Conservation (phyloP, 768 basidiomycete genomes). For the Royoungia palumana region DNA sequence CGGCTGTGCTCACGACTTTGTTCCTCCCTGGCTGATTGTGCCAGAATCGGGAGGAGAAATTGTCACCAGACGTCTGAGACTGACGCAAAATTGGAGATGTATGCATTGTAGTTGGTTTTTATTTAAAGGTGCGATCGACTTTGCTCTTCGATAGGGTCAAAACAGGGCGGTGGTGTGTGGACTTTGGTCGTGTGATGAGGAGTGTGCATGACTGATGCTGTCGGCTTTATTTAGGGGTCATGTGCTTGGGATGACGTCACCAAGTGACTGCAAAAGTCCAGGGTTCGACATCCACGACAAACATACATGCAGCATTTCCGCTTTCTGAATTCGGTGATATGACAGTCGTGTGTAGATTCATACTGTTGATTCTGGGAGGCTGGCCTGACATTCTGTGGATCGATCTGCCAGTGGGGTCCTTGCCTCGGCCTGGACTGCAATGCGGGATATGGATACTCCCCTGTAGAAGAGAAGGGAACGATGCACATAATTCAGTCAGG, state of each 20-base stretch:
- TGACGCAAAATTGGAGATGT: slow-evolving; percentile 22
- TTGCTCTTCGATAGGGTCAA: not conserved
- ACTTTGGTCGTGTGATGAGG: not conserved
- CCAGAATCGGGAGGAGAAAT: slow-evolving; percentile 32
- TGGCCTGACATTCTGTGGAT: slow-evolving; percentile 11
- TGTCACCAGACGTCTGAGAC: slow-evolving; percentile 17
- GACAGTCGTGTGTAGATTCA: not conserved
- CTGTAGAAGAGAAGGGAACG: slow-evolving; percentile 1
- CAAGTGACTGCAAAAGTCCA: not conserved
- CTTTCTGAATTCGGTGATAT: no score
- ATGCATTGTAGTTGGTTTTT: slow-evolving; percentile 19
- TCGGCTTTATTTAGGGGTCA: slow-evolving; percentile 21
- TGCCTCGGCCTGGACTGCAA: slow-evolving; percentile 22
- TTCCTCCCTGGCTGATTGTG: slow-evolving; percentile 32
- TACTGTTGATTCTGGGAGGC: not conserved
- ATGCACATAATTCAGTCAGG: no score
- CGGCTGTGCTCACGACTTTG: slow-evolving; percentile 26
- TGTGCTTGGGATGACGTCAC: slow-evolving; percentile 28
- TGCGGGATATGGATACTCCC: slow-evolving; percentile 28
- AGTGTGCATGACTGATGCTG: slow-evolving; percentile 12
- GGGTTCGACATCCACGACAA: no score
- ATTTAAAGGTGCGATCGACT: not conserved
- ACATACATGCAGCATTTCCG: no score
- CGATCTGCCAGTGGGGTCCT: slow-evolving; percentile 13
- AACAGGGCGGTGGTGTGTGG: not conserved